Evolutionary conservation across 2,329 filamentous ascomycete genomes (phyloP), one percentile per base, ranked within the genome.

Genomic region (Venturia pyrina): DNA sequence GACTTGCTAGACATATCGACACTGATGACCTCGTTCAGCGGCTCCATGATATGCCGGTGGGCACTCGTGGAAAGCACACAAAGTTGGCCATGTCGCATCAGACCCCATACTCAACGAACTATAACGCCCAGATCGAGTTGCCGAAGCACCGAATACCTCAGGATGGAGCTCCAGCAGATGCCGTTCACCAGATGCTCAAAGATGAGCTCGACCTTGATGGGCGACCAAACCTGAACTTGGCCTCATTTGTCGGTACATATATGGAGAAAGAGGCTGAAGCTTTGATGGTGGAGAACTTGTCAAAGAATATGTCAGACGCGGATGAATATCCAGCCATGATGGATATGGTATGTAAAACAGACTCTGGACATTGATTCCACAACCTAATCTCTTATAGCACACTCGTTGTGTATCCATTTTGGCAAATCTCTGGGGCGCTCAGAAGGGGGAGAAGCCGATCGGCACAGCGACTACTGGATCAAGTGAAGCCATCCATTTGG

Each of bases 221-320:
- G 37, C 81, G 82, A 61, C 87, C 88, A 0, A 88, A 87, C 69
- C 76, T 90, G 68, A 90, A 90, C 71, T 76, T 89, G 34, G 87
- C 88, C 34, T 85, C 83, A 70, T 90, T 90, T 67, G 88, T 90
- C 1, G 84, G 85, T 46, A 90, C 88, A 0, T 90, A 88, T 71
- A 87, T 89, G 84, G 88, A 90, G 71, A 80, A 81, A 13, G 83
- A 88, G 69, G 87, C 85, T 6, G 80, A 85, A 66, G 77, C 83
- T 66, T 79, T 91, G 56, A 87, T 90, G 81, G 76, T 83, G 24
- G 86, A 89, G 70, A 89, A 90, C 67, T 75, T 90, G 53, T 80
- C 82, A 67, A 90, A 91, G 76, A 90, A 90, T 70, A 79, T 91
- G 75, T 83, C 85, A n/a, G 88, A 90, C 72, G 85, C 86, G 2